Conservation (phyloP, 108 stramenopile species). For the Conticribra weissflogii region DNA sequence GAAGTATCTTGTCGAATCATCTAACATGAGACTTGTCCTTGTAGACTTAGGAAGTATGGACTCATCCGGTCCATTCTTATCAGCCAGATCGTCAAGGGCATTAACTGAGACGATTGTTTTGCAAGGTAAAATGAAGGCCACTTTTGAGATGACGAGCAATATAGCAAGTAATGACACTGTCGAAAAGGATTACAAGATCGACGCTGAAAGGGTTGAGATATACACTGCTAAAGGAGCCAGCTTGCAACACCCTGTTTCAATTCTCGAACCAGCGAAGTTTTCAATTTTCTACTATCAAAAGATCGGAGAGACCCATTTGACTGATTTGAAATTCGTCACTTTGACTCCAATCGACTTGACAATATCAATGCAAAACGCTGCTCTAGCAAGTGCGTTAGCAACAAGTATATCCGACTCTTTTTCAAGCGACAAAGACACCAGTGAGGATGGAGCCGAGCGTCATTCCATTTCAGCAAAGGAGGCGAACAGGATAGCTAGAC, state of each 20-base stretch:
- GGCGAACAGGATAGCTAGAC: conserved; percentile 57
- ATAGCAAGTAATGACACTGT: conserved; percentile 35
- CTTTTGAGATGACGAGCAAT: conserved; percentile 39
- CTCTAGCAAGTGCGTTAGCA: conserved; percentile 73
- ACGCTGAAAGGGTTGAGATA: conserved; percentile 66
- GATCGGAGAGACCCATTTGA: conserved; percentile 23
- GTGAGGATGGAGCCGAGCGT: conserved; percentile 11
- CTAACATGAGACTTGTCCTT: conserved; percentile 46
- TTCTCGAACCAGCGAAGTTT: conserved; percentile 74
- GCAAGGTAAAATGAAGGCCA: conserved; percentile 65
- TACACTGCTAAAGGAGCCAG: conserved; percentile 81
- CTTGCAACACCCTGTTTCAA: conserved; percentile 70
- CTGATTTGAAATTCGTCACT: conserved; percentile 72
- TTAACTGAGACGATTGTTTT: conserved; percentile 74
- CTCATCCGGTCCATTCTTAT: conserved; percentile 32
- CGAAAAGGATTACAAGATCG: conserved; percentile 63
- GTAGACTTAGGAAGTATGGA: conserved; percentile 46
- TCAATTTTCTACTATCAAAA: conserved; percentile 63
- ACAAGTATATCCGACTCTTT: conserved; percentile 63
- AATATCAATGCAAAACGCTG: conserved; percentile 83
- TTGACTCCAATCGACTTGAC: conserved; percentile 64
- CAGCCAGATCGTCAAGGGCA: conserved; percentile 17
- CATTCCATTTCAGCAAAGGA: conserved; percentile 57
- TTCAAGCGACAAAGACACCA: conserved; percentile 7
- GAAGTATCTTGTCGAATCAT: conserved; percentile 46